Evolutionary conservation across 148 eudicot species (phyloP).

Genomic region (Rhododendron henanense): DNA sequence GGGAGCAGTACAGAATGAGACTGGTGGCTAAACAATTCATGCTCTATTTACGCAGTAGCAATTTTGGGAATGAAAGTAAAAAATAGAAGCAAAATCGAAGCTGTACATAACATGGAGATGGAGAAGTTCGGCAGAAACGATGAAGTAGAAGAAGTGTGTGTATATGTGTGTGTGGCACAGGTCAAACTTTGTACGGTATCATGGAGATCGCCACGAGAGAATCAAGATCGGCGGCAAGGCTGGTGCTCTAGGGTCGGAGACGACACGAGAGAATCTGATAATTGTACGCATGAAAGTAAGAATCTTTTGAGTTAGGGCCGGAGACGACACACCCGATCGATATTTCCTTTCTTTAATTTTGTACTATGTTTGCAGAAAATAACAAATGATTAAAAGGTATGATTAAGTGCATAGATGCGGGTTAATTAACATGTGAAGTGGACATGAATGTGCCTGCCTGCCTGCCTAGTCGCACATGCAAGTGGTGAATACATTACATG

Average conservation of each 20-base stretch:
- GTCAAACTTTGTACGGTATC: slow-evolving; percentile 11
- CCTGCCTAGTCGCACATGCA: slow-evolving; percentile 10
- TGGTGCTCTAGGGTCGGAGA: slow-evolving; percentile 31
- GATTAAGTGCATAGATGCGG: background rate
- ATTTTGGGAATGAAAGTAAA: background rate
- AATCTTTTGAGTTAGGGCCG: background rate
- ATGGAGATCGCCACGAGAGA: slow-evolving; percentile 48
- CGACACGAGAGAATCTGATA: too few relatives aligned
- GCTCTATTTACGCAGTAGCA: background rate
- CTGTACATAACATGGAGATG: background rate
- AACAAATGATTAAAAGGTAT: background rate
- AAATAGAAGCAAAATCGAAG: background rate
- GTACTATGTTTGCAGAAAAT: background rate
- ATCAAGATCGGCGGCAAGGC: slow-evolving; percentile 50
- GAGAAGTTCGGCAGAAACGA: background rate
- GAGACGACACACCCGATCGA: background rate
- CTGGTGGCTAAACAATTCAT: background rate
- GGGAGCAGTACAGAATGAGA: background rate
- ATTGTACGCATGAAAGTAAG: background rate
- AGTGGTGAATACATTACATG: background rate
- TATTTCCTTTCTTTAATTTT: background rate
- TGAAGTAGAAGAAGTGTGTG: background rate
- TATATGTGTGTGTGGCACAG: slow-evolving; percentile 5
- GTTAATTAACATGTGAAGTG: background rate
- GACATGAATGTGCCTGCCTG: background rate